Conservation (phyloP, 208 protist species). For the Phytomonas francai region DNA sequence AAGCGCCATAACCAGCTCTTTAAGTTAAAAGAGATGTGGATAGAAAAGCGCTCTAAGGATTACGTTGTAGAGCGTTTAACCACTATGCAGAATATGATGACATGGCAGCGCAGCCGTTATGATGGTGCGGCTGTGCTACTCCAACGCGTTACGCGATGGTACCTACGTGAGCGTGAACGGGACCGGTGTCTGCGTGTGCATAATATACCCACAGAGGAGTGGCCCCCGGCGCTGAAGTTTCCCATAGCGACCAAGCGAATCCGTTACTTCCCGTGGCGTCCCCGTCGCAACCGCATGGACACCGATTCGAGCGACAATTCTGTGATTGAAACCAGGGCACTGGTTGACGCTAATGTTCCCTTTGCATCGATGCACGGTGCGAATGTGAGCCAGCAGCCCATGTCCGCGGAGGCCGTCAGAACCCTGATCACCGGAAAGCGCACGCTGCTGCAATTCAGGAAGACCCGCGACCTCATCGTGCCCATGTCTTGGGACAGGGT, state of each 20-base stretch:
- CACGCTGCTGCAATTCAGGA: constrained; percentile 49
- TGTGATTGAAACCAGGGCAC: neutral
- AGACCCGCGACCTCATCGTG: constrained; percentile 18
- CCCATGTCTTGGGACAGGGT: constrained; percentile 42
- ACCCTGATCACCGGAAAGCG: constrained; percentile 4
- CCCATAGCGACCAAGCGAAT: constrained; percentile 24
- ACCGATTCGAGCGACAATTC: neutral
- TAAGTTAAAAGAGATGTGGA: constrained; percentile 37
- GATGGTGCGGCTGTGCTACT: constrained; percentile 57
- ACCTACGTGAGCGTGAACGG: constrained; percentile 24
- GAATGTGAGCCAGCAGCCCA: neutral
- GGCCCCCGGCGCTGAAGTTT: constrained; percentile 24
- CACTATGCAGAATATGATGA: constrained; percentile 49
- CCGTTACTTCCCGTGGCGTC: constrained; percentile 72
- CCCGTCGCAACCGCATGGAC: neutral
- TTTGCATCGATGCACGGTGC: neutral
- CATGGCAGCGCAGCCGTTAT: constrained; percentile 66
- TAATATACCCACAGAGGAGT: constrained; percentile 20
- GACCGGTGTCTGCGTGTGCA: constrained; percentile 6
- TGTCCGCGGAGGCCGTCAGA: neutral
- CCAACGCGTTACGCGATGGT: constrained; percentile 64
- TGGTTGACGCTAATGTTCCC: neutral
- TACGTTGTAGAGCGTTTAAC: constrained; percentile 34
- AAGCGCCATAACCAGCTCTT: constrained; percentile 26
- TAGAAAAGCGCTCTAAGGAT: constrained; percentile 23